These are phyloP conservation scores for Mytilinidion resinicola DNA, from an alignment of 495 filamentous ascomycete genomes.

Conservation along the genomic window DNA sequence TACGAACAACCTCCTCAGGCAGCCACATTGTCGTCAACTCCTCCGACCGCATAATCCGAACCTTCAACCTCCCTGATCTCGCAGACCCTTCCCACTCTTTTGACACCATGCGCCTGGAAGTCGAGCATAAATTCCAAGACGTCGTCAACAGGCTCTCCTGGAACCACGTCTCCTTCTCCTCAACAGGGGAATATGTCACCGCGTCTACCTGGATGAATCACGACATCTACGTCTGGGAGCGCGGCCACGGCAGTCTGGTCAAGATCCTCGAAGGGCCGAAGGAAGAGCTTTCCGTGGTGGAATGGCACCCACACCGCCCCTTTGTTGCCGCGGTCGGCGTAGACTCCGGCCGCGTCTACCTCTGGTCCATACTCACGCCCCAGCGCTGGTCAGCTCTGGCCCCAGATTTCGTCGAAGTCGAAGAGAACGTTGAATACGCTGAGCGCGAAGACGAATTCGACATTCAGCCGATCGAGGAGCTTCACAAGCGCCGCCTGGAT, in stretches of 20 bases:
- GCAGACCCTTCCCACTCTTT: slow-evolving; percentile 50
- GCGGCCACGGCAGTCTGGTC: slow-evolving; percentile 83
- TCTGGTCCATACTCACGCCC: slow-evolving; percentile 86
- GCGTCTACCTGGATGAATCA: slow-evolving; percentile 95
- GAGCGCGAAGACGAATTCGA: slow-evolving; percentile 97
- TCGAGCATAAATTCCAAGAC: slow-evolving; percentile 98
- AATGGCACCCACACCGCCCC: slow-evolving; percentile 92
- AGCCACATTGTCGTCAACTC: slow-evolving; percentile 82
- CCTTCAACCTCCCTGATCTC: slow-evolving; percentile 67
- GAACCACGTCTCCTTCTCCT: slow-evolving; percentile 93
- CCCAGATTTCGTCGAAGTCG: slow-evolving; percentile 93
- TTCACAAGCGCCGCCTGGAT: slow-evolving; percentile 83
- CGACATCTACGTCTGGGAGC: slow-evolving; percentile 98
- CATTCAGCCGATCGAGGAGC: slow-evolving; percentile 90
- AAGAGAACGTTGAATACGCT: slow-evolving; percentile 95
- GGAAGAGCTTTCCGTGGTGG: slow-evolving; percentile 88
- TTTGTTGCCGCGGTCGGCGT: slow-evolving; percentile 84
- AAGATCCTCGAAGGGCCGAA: slow-evolving; percentile 94
- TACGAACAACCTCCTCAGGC: slow-evolving; percentile 76
- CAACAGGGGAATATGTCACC: slow-evolving; percentile 81
- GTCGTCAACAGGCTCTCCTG: slow-evolving; percentile 89
- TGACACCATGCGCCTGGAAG: slow-evolving; percentile 72
- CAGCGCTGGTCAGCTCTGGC: slow-evolving; percentile 96
- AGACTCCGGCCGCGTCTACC: slow-evolving; percentile 80
- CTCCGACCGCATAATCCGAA: slow-evolving; percentile 86